phyloP scores from a whole-genome alignment of 108 stramenopile genomes.

The Cyclotella baltica region DNA sequence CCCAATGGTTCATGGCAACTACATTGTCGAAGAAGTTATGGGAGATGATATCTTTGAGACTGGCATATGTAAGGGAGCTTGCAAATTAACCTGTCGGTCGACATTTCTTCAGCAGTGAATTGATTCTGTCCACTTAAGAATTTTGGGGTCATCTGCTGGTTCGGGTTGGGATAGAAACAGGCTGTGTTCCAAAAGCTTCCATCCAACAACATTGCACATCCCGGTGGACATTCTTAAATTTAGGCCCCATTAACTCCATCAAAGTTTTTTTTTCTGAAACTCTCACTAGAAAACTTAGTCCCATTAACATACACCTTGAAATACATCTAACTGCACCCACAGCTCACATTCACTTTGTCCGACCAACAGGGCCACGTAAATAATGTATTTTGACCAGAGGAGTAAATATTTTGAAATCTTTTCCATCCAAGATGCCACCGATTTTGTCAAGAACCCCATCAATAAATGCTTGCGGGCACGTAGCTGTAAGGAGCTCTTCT shows the following conservation, averaged over 20 bases:
- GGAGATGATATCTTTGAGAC: conserved; percentile 18
- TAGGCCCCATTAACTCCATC: conserved; percentile 8
- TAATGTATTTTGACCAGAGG: conserved; percentile 21
- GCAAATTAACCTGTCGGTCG: conserved; percentile 15
- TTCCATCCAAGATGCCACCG: conserved; percentile 12
- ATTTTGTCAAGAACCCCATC: conserved; percentile 7
- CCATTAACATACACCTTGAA: conserved; percentile 22
- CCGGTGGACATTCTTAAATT: conserved; percentile 17
- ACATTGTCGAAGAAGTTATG: conserved; percentile 10
- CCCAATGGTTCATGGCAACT: conserved; percentile 28
- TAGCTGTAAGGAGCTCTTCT: conserved; percentile 11
- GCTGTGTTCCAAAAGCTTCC: conserved; percentile 16
- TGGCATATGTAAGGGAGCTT: conserved; percentile 17
- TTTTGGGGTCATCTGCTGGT: conserved; percentile 17
- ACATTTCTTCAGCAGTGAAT: too few relatives aligned
- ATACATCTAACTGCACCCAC: conserved; percentile 32
- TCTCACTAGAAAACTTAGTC: conserved; percentile 17
- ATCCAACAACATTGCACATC: conserved; percentile 21
- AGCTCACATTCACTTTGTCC: conserved; percentile 20
- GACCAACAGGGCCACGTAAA: conserved; percentile 18
- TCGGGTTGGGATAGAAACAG: conserved; percentile 17
- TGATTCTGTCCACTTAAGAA: conserved; percentile 15
- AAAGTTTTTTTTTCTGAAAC: conserved; percentile 10
- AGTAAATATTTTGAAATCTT: conserved; percentile 23
- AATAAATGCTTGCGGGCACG: conserved; percentile 14